Evolutionary conservation across 1,284 basidiomycete species (phyloP).

Genomic region (Puccinia triticina): DNA sequence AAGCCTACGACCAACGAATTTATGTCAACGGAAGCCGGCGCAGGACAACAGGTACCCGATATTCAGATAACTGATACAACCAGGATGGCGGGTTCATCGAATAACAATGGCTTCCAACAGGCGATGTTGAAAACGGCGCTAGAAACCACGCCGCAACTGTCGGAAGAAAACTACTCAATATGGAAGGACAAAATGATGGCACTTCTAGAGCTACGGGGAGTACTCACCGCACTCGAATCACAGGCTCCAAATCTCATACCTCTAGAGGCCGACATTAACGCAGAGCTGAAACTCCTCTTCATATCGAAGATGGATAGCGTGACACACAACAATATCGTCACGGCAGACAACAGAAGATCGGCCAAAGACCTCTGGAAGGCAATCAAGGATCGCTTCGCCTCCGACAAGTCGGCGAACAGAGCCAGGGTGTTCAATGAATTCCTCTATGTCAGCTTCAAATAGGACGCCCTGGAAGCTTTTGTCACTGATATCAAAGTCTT

Average conservation of each 20-base stretch:
- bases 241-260: neutral
- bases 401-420: neutral
- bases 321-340: neutral
- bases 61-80: too few species aligned
- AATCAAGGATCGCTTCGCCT: neutral
- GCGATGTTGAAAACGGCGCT: neutral
- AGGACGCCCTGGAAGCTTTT: neutral
- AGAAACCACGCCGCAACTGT: neutral
- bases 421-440: constrained; percentile 9
- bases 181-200: neutral
- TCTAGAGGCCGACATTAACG: neutral
- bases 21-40: too few species aligned
- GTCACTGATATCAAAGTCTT: neutral
- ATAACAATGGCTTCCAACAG: too few species aligned
- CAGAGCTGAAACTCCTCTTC: neutral
- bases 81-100: too few species aligned
- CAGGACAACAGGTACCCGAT: too few species aligned
- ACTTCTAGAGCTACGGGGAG: neutral
- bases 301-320: neutral
- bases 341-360: neutral
- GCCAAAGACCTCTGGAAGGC: neutral
- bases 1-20: too few species aligned
- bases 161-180: neutral
- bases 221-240: neutral
- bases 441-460: neutral